Evolutionary conservation across 805 yeast genomes (phyloP).

Genomic region (Ascoidea tarda): DNA sequence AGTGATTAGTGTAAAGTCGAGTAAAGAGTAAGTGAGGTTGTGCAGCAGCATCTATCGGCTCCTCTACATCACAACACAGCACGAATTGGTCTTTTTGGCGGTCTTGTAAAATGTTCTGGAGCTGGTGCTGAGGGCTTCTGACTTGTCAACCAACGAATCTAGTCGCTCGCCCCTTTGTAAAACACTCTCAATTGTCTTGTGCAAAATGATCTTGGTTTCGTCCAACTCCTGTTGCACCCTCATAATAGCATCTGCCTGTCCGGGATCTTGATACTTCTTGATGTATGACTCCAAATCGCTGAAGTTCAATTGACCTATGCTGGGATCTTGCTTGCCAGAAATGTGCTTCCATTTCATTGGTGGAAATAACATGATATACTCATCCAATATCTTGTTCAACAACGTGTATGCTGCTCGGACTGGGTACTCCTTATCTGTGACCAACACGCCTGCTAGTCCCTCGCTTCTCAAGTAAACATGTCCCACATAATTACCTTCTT

Average conservation of each 20-base stretch:
- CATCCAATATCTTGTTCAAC: slow-evolving; percentile 82
- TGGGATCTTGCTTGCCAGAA: slow-evolving; percentile 23
- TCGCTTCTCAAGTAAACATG: slow-evolving; percentile 85
- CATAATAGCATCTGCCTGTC: slow-evolving; percentile 94
- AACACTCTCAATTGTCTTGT: slow-evolving; percentile 89
- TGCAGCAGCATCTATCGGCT: no score
- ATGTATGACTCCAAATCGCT: slow-evolving; percentile 57
- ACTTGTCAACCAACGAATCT: slow-evolving; percentile 87
- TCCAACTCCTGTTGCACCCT: slow-evolving; percentile 96
- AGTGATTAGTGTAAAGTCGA: no score
- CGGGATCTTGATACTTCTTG: slow-evolving; percentile 86
- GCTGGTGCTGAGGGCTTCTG: slow-evolving; percentile 79
- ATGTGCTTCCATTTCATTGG: slow-evolving; percentile 49
- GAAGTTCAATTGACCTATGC: slow-evolving; percentile 26
- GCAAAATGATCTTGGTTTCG: slow-evolving; percentile 92
- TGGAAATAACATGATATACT: slow-evolving; percentile 75
- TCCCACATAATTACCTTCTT: slow-evolving; percentile 75
- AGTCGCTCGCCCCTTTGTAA: slow-evolving; percentile 93
- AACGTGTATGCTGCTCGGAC: slow-evolving; percentile 92
- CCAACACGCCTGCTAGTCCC: slow-evolving; percentile 82
- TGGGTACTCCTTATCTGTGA: slow-evolving; percentile 92
- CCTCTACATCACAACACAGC: slow-evolving; percentile 60
- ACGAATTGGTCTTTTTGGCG: slow-evolving; percentile 88
- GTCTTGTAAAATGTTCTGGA: slow-evolving; percentile 94
- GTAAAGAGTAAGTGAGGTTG: no score